phyloP scores from a whole-genome alignment of 2,329 filamentous ascomycete genomes.

The Trichoderma sp. region DNA sequence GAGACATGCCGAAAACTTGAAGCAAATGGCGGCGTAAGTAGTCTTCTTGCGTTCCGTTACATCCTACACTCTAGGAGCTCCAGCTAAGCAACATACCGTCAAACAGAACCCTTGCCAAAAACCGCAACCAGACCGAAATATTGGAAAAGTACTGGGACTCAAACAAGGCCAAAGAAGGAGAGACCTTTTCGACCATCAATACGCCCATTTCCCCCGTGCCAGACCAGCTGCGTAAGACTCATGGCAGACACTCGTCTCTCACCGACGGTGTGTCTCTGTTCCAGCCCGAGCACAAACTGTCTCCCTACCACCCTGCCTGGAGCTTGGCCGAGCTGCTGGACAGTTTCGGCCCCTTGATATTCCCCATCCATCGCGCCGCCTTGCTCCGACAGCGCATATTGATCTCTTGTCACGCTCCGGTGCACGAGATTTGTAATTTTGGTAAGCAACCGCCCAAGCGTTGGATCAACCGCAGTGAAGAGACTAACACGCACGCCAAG shows the following conservation, averaged over 20 bases:
- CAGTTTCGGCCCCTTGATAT: constrained; percentile 85
- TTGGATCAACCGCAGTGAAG: background rate
- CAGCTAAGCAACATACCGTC: constrained; percentile 24
- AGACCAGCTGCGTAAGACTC: constrained; percentile 36
- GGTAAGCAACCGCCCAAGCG: constrained; percentile 49
- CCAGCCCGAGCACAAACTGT: constrained; percentile 62
- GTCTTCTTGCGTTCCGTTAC: background rate
- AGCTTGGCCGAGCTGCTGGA: constrained; percentile 75
- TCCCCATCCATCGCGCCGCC: constrained; percentile 84
- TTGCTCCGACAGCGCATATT: constrained; percentile 83
- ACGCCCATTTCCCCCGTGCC: constrained; percentile 34
- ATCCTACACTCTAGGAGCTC: background rate
- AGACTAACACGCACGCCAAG: constrained; percentile 44
- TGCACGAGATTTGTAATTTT: constrained; percentile 83
- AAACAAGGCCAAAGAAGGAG: constrained; percentile 40
- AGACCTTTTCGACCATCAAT: constrained; percentile 35
- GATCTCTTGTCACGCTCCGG: constrained; percentile 80
- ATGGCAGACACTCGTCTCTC: constrained; percentile 55
- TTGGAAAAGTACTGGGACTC: constrained; percentile 79
- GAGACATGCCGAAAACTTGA: constrained; percentile 76
- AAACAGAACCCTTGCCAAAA: constrained; percentile 57
- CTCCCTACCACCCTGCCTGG: constrained; percentile 79
- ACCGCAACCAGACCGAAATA: constrained; percentile 58
- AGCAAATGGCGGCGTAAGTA: constrained; percentile 67
- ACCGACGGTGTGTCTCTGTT: constrained; percentile 60